Percentiles rank a stretch among this genome's conserved stretches.
These are phyloP conservation scores for Recurvomyces mirabilis DNA, from an alignment of 495 filamentous ascomycete species.

Conservation along the genomic window DNA sequence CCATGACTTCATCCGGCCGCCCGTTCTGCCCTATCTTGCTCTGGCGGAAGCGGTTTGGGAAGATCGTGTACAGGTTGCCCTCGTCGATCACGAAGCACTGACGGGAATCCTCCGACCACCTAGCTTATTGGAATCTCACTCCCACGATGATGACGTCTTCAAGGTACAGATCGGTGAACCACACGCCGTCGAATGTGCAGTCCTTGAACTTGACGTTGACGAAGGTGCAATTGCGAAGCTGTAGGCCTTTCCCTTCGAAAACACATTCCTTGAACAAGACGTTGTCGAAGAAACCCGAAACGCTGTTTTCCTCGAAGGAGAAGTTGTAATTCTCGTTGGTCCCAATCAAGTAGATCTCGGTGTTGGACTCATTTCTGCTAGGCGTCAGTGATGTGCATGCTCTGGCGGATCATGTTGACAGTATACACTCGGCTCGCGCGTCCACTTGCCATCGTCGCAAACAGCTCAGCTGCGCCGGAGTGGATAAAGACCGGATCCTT, in stretches of 20 bases:
- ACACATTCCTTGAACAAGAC: conserved; percentile 3
- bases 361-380: neutral
- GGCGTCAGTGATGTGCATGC: neutral
- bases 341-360: conserved; percentile 3
- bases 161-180: neutral
- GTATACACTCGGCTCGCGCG: too few species aligned
- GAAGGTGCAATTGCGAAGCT: neutral
- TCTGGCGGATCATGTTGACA: neutral
- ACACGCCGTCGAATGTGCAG: neutral
- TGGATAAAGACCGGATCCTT: too few species aligned
- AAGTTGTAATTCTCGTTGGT: neutral
- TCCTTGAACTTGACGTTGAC: neutral
- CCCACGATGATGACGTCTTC: conserved; percentile 3
- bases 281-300: conserved; percentile 1
- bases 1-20: too few species aligned
- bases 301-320: neutral
- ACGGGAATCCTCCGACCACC: too few species aligned
- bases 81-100: too few species aligned
- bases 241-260: neutral
- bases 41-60: too few species aligned
- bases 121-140: too few species aligned
- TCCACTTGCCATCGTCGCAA: too few species aligned
- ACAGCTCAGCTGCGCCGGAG: too few species aligned
- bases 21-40: too few species aligned
- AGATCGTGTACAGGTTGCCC: too few species aligned